Conservation (phyloP, 108 stramenopile genomes). For the Chaetoceros muelleri region DNA sequence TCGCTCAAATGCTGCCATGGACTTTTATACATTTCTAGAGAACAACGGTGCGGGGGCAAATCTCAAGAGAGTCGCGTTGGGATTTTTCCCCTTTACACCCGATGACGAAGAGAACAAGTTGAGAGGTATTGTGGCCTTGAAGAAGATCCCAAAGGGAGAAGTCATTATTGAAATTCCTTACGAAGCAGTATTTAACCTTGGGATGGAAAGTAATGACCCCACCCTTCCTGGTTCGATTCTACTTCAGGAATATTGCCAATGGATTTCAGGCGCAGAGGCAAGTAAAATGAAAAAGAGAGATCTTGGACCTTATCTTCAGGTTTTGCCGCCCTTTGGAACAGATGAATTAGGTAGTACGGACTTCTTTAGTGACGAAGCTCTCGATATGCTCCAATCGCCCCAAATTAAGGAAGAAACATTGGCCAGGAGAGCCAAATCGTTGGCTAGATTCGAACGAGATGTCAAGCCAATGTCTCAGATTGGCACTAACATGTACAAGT, state of each 20-base stretch:
- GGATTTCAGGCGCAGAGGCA: constrained; percentile 7
- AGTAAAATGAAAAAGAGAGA: neutral
- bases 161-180: constrained; percentile 64
- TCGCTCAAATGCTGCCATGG: constrained; percentile 35
- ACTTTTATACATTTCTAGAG: constrained; percentile 52
- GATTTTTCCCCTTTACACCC: constrained; percentile 30
- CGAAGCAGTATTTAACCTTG: constrained; percentile 59
- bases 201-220: constrained; percentile 53
- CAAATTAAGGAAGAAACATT: constrained; percentile 47
- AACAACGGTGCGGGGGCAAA: constrained; percentile 39
- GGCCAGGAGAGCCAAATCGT: constrained; percentile 20
- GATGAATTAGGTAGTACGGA: constrained; percentile 63
- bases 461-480: constrained; percentile 37
- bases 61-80: constrained; percentile 47
- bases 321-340: constrained; percentile 46
- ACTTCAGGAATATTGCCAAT: constrained; percentile 44
- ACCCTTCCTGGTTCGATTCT: constrained; percentile 46
- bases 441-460: constrained; percentile 41
- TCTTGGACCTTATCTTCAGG: constrained; percentile 26
- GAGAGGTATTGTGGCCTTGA: constrained; percentile 58
- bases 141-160: constrained; percentile 55
- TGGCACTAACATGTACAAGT: constrained; percentile 16
- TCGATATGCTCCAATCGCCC: constrained; percentile 54
- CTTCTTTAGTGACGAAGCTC: constrained; percentile 46
- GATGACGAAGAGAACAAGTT: constrained; percentile 15